These are phyloP conservation scores for Patellifolia procumbens DNA, from an alignment of 179 eudicot genomes.

Conservation along the genomic window DNA sequence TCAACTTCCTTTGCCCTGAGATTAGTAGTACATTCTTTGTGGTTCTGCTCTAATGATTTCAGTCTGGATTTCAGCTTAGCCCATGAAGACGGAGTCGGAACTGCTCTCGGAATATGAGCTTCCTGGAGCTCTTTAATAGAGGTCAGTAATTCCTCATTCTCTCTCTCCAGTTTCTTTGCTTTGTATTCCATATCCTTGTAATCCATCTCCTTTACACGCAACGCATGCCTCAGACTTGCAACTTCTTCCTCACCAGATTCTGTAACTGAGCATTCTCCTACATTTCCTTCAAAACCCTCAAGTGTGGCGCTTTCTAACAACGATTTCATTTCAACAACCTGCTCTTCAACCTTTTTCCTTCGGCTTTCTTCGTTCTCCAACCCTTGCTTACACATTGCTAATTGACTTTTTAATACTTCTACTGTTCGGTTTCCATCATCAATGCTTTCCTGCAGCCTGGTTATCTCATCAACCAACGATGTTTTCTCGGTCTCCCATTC, in stretches of 20 bases:
- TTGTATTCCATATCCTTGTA: slow-evolving; percentile 64
- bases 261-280: slow-evolving; percentile 37
- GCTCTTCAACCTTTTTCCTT: slow-evolving; percentile 54
- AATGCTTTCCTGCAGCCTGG: slow-evolving; percentile 44
- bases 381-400: slow-evolving; percentile 64
- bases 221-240: slow-evolving; percentile 49
- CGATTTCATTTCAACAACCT: slow-evolving; percentile 55
- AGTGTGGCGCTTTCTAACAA: slow-evolving; percentile 38
- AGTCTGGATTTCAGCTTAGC: slow-evolving; percentile 68
- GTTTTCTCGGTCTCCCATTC: slow-evolving; percentile 77
- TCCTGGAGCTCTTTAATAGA: slow-evolving; percentile 77
- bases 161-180: slow-evolving; percentile 55
- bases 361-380: slow-evolving; percentile 65
- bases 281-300: slow-evolving; percentile 48
- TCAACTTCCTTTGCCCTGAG: slow-evolving; percentile 64
- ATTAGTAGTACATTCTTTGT: slow-evolving; percentile 53
- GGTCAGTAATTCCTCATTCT: slow-evolving; percentile 55
- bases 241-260: slow-evolving; percentile 53
- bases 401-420: slow-evolving; percentile 45
- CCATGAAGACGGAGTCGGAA: slow-evolving; percentile 58
- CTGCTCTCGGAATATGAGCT: slow-evolving; percentile 66
- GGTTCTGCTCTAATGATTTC: slow-evolving; percentile 61
- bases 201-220: slow-evolving; percentile 58
- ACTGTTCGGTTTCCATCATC: slow-evolving; percentile 47
- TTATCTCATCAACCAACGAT: slow-evolving; percentile 57